Conservation (phyloP, 441 rosid species). For the Syzygium syzygioides region DNA sequence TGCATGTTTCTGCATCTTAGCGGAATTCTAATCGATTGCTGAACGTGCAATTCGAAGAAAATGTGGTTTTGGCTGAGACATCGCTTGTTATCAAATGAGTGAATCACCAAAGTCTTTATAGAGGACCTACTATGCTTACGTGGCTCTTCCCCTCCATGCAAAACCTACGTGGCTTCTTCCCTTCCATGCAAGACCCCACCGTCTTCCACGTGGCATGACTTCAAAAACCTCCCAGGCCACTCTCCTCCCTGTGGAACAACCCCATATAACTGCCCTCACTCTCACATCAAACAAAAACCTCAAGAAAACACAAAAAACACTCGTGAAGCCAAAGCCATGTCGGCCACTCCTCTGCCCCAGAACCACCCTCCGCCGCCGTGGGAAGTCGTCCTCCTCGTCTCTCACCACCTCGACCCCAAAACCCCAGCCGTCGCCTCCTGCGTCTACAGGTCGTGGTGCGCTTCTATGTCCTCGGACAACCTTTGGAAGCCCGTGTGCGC, state of each 20-base stretch:
- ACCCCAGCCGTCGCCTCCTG: constrained; percentile 39
- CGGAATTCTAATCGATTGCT: no score
- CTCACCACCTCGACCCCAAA: constrained; percentile 34
- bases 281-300: background rate
- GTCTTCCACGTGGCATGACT: background rate
- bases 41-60: no score
- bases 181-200: background rate
- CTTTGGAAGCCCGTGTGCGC: constrained; percentile 32
- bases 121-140: no score
- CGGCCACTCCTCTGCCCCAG: background rate
- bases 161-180: background rate
- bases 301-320: background rate
- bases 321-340: background rate
- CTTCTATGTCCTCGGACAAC: constrained; percentile 35
- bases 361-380: constrained; percentile 16
- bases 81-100: no score
- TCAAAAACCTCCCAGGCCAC: background rate
- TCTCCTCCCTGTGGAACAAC: background rate
- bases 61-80: no score
- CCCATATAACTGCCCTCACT: background rate
- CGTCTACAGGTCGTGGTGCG: constrained; percentile 35
- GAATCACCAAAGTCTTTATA: no score
- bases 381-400: constrained; percentile 31
- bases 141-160: background rate
- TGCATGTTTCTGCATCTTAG: background rate